phyloP scores from a whole-genome alignment of 2,329 filamentous ascomycete species.

The Colletotrichum caudatum region DNA sequence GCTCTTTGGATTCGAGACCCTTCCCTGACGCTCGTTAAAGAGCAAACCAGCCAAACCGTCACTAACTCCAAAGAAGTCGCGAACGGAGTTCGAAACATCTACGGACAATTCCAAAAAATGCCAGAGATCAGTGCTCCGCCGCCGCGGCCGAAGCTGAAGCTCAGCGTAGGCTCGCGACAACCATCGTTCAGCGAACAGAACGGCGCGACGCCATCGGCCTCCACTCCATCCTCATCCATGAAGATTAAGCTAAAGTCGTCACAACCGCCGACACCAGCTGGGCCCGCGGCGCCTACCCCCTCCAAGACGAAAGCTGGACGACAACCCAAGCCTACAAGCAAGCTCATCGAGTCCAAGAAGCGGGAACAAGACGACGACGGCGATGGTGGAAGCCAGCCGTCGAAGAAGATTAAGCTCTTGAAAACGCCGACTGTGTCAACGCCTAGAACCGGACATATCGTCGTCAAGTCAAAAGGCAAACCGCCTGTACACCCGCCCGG shows the following conservation, averaged over 20 bases:
- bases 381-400: conserved; percentile 53
- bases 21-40: not conserved
- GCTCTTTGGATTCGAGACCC: not conserved
- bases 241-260: conserved; percentile 58
- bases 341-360: conserved; percentile 70
- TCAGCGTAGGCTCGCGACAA: conserved; percentile 42
- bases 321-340: conserved; percentile 69
- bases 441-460: conserved; percentile 51
- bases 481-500: conserved; percentile 78
- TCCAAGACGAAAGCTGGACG: conserved; percentile 71
- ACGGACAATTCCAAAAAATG: conserved; percentile 16
- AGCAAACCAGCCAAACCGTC: not conserved
- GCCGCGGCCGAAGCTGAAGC: conserved; percentile 46
- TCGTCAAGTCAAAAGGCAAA: conserved; percentile 74
- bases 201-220: conserved; percentile 39
- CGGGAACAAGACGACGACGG: conserved; percentile 68
- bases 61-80: not conserved
- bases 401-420: conserved; percentile 68
- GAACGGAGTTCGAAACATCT: not conserved
- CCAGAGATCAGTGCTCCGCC: conserved; percentile 42
- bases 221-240: conserved; percentile 42
- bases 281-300: conserved; percentile 45
- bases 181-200: conserved; percentile 42
- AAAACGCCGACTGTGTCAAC: conserved; percentile 49
- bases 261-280: conserved; percentile 54